phyloP scores from a whole-genome alignment of 257 asterid species.

The Capsicum chinense region DNA sequence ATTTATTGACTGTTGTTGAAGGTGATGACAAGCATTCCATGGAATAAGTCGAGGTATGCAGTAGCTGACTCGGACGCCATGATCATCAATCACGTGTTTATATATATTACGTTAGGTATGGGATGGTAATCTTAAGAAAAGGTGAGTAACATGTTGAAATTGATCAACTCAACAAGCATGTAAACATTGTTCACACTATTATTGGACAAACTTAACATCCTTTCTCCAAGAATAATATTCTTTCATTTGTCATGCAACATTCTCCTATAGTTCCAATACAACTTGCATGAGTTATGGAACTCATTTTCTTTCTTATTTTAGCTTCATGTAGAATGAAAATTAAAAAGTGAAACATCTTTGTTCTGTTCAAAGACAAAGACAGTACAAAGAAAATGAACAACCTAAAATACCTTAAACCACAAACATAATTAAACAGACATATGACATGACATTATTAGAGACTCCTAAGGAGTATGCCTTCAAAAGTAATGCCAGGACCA shows the following conservation, averaged over 20 bases:
- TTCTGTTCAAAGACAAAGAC: conserved; percentile 6
- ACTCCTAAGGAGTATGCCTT: conserved; percentile 84
- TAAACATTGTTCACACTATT: background rate
- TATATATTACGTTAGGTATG: background rate
- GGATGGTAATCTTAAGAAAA: background rate
- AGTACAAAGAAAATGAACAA: background rate
- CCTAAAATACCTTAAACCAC: background rate
- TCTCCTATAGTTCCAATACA: background rate
- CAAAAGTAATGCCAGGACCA: conserved; percentile 93
- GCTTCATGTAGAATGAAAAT: background rate
- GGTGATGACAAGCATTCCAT: too few species aligned
- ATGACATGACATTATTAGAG: conserved; percentile 34
- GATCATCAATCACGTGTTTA: too few species aligned
- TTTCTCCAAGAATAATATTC: background rate
- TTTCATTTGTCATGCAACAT: background rate
- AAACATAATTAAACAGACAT: background rate
- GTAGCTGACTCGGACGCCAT: too few species aligned
- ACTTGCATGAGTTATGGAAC: conserved; percentile 14
- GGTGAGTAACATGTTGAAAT: background rate
- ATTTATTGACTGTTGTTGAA: too few species aligned
- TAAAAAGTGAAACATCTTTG: background rate
- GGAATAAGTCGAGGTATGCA: too few species aligned
- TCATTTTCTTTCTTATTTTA: conserved; percentile 17
- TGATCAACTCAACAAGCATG: background rate
- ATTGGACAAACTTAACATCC: background rate